These are phyloP conservation scores for Phytophthora gonapodyides DNA, from an alignment of 352 stramenopile genomes.

Conservation along the genomic window DNA sequence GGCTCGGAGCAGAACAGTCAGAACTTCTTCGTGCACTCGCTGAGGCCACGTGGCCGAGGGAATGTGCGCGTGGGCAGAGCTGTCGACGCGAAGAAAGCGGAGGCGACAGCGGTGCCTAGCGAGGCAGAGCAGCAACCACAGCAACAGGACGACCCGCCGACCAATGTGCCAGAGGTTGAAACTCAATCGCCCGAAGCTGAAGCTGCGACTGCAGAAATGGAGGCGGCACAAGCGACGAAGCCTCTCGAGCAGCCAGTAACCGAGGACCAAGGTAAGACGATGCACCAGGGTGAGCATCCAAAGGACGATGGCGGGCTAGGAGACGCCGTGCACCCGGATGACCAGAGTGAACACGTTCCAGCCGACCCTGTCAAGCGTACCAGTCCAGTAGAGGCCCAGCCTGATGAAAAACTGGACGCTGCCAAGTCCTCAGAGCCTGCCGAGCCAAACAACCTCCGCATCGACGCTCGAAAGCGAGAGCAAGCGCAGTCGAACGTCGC, in stretches of 20 bases:
- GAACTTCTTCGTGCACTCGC: conserved; percentile 43
- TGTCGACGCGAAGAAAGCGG: conserved; percentile 30
- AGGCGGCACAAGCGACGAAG: conserved; percentile 15
- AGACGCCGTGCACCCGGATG: conserved; percentile 21
- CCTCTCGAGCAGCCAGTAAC: conserved; percentile 6
- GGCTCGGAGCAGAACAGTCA: conserved; percentile 35
- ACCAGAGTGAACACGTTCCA: conserved; percentile 12
- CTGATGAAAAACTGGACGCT: neutral
- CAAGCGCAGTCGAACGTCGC: neutral
- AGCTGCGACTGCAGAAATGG: conserved; percentile 18
- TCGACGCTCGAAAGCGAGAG: neutral
- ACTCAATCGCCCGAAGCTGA: conserved; percentile 4
- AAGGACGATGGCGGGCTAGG: neutral
- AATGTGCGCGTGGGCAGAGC: conserved; percentile 29
- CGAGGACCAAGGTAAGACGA: neutral
- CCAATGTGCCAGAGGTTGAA: conserved; percentile 1
- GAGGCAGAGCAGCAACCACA: neutral
- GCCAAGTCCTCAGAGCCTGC: neutral
- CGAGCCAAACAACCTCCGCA: neutral
- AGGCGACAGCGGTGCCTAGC: neutral
- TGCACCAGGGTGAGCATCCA: neutral
- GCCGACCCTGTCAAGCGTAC: neutral
- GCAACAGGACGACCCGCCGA: neutral
- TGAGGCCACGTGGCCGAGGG: conserved; percentile 21
- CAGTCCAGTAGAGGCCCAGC: neutral